phyloP scores from a whole-genome alignment of 208 protist genomes.

The Crithidia fasciculata region DNA sequence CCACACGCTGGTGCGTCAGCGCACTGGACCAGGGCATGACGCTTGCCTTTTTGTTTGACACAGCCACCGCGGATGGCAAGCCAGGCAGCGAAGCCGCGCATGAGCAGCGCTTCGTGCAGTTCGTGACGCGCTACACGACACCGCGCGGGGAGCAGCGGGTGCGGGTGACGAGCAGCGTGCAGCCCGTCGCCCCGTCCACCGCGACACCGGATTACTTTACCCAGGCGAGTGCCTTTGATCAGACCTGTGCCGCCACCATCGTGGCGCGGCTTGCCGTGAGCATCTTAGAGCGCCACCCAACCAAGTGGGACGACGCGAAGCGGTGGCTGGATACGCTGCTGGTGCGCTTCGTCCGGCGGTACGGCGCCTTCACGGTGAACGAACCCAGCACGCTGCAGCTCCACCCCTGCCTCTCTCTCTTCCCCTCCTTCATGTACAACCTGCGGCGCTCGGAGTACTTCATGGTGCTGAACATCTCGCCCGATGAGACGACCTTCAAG shows the following conservation, averaged over 20 bases:
- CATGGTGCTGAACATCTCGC: slow-evolving; percentile 97
- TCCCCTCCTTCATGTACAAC: slow-evolving; percentile 99
- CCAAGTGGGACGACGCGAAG: slow-evolving; percentile 92
- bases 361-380: slow-evolving; percentile 90
- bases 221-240: slow-evolving; percentile 92
- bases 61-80: slow-evolving; percentile 52
- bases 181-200: slow-evolving; percentile 57
- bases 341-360: slow-evolving; percentile 96
- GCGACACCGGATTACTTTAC: slow-evolving; percentile 59
- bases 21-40: slow-evolving; percentile 64
- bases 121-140: slow-evolving; percentile 95
- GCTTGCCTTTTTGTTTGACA: slow-evolving; percentile 82
- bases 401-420: slow-evolving; percentile 92
- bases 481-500: slow-evolving; percentile 98
- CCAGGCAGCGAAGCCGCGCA: slow-evolving; percentile 10
- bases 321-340: slow-evolving; percentile 98
- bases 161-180: slow-evolving; percentile 87
- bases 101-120: slow-evolving; percentile 91
- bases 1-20: slow-evolving; percentile 72
- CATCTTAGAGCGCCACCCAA: slow-evolving; percentile 70
- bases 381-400: slow-evolving; percentile 92
- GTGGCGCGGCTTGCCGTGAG: slow-evolving; percentile 79
- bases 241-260: slow-evolving; percentile 90
- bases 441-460: slow-evolving; percentile 97
- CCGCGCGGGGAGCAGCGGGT: slow-evolving; percentile 77